Evolutionary conservation across 108 stramenopile species (phyloP), one percentile per base, ranked within the genome.

Genomic region (Asterionellopsis glacialis): DNA sequence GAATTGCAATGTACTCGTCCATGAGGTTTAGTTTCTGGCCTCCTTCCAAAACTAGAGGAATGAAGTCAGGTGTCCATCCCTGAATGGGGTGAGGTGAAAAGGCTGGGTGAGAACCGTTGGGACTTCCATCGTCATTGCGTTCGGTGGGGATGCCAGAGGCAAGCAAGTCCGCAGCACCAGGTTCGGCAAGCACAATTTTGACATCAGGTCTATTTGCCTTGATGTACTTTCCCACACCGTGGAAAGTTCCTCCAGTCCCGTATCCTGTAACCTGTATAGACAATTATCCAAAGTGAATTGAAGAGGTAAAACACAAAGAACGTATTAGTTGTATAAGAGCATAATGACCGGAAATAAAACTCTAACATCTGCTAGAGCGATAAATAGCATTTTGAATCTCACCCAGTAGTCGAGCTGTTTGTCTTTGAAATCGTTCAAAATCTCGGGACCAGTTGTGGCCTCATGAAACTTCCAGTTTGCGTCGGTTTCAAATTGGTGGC

Each of bases 21-120:
- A 69, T 54, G 10, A 73, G 48, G 11, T 55, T 66, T 12, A 51
- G 49, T 16, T 67, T 60, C 39, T 63, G 38, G 26, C 73, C 87
- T 38, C 79, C 59, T 40, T 71, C 76, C 45, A 88, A 56, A 22
- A 92, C 70, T 25, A 67, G 64, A 18, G 91, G 87, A 68, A 92
- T 92, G 49, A 92, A 88, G 64, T 92, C 91, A 45, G 91, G 62
- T 47, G 83, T 79, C 91, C 87, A 82, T 56, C 91, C 85, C 65
- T 81, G 85, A 41, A 66, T 65, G n/a, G 52, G 53, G 59, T 74
- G 73, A 16, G 73, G 45, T 21, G 55, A 42, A 53, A 79, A 85
- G 2, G 75, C 81, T 41, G 84, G 81, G 64, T 82, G 81, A 5
- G 73, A 33, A 7, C 33, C 33, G 2, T 33, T 33, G 7, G 33